Conservation (phyloP, 495 filamentous ascomycete genomes). For the Mytilinidion resinicola region DNA sequence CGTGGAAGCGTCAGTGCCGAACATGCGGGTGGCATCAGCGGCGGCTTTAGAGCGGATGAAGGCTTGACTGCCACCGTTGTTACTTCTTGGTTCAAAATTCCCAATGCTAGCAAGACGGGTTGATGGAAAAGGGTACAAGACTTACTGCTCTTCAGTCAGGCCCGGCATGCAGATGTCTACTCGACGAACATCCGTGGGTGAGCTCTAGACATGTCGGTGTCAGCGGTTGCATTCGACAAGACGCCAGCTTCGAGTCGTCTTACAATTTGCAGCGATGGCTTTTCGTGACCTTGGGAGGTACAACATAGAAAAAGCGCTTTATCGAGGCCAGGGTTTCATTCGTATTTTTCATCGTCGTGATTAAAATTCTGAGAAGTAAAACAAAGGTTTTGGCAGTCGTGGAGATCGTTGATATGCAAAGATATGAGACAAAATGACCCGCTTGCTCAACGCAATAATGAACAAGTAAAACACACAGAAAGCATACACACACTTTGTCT, state of each 20-base stretch:
- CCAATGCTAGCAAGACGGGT: neutral
- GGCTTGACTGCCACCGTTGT: slow-evolving; percentile 17
- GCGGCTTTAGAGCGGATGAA: slow-evolving; percentile 32
- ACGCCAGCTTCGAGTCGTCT: neutral
- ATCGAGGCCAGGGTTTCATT: neutral
- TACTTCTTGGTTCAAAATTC: neutral
- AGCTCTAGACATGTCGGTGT: slow-evolving; percentile 13
- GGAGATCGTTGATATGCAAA: neutral
- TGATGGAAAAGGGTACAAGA: neutral
- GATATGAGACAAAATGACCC: neutral
- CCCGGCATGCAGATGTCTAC: slow-evolving; percentile 29
- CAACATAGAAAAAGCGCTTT: slow-evolving; percentile 12
- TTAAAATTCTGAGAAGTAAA: neutral
- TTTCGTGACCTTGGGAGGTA: slow-evolving; percentile 2
- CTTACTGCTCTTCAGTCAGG: slow-evolving; percentile 33
- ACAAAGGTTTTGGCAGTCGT: neutral
- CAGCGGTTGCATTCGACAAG: neutral
- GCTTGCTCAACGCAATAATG: neutral
- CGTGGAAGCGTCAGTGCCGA: neutral
- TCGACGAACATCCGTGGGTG: slow-evolving; percentile 33
- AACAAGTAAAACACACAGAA: neutral
- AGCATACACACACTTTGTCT: neutral
- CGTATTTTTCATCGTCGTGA: neutral
- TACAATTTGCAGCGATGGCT: slow-evolving; percentile 18
- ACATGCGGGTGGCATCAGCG: slow-evolving; percentile 21